Percentiles rank a stretch among this genome's conserved stretches.
Evolutionary conservation across 306 rosid species (phyloP).

Genomic region (Cicer judaicum): DNA sequence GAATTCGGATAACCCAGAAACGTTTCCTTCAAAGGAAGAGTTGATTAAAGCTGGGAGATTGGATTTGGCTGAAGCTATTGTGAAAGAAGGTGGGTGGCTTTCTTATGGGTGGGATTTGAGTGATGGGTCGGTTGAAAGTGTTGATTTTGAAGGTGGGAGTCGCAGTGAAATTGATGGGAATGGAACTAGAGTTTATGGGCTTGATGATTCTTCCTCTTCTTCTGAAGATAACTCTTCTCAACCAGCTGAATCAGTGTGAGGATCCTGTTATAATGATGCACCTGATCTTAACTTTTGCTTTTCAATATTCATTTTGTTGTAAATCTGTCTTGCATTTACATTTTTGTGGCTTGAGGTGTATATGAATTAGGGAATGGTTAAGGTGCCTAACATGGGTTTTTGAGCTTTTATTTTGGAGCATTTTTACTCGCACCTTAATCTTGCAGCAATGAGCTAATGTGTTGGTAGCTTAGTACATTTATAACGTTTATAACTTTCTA

Average conservation of each 20-base stretch:
- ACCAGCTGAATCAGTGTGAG: slow-evolving; percentile 69
- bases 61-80: slow-evolving; percentile 80
- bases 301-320: slow-evolving; percentile 4
- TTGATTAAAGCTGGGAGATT: slow-evolving; percentile 74
- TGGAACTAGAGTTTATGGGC: slow-evolving; percentile 44
- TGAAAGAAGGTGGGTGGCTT: slow-evolving; percentile 82
- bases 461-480: background rate
- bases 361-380: slow-evolving; percentile 30
- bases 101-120: slow-evolving; percentile 81
- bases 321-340: slow-evolving; percentile 23
- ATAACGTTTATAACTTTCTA: background rate
- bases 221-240: slow-evolving; percentile 39
- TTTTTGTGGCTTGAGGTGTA: background rate
- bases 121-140: slow-evolving; percentile 37
- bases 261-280: slow-evolving; percentile 44
- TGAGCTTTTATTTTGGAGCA: slow-evolving; percentile 23
- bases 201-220: slow-evolving; percentile 40
- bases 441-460: background rate
- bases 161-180: slow-evolving; percentile 26
- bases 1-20: slow-evolving; percentile 60
- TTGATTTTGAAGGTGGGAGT: slow-evolving; percentile 32
- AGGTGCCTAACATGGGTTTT: background rate
- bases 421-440: background rate
- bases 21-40: slow-evolving; percentile 77
- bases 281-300: background rate